phyloP scores from a whole-genome alignment of 2,329 filamentous ascomycete genomes.

The Mollisiaceae sp. region DNA sequence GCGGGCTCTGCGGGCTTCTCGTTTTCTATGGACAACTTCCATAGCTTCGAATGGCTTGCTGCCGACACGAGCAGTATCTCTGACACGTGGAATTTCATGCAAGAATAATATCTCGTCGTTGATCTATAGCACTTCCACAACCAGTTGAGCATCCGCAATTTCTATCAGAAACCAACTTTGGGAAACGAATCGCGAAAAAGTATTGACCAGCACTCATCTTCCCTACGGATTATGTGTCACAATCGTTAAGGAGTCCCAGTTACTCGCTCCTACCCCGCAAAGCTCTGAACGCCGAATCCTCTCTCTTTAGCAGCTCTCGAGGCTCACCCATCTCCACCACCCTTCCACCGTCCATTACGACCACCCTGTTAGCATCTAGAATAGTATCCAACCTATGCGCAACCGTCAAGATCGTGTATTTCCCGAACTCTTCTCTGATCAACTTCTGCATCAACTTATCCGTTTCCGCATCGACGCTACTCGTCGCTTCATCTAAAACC shows the following conservation, averaged over 20 bases:
- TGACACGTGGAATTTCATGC: neutral
- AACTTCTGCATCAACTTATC: constrained; percentile 43
- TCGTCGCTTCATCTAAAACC: constrained; percentile 42
- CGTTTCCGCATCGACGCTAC: constrained; percentile 42
- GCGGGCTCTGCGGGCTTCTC: neutral
- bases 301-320: constrained; percentile 62
- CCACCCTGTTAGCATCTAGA: constrained; percentile 50
- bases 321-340: constrained; percentile 87
- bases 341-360: constrained; percentile 51
- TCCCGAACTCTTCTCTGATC: constrained; percentile 54
- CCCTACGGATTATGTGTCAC: no score
- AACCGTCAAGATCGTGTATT: constrained; percentile 52
- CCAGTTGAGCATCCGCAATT: neutral
- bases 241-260: no score
- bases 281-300: constrained; percentile 21
- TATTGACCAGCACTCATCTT: no score
- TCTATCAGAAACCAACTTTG: neutral
- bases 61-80: neutral
- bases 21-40: neutral
- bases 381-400: constrained; percentile 45
- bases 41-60: neutral
- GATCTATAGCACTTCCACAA: neutral
- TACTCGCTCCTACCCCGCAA: constrained; percentile 17
- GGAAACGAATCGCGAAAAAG: neutral
- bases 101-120: neutral